These are phyloP conservation scores for Rhodomyrtus psidioides DNA, from an alignment of 441 rosid species.

Conservation along the genomic window DNA sequence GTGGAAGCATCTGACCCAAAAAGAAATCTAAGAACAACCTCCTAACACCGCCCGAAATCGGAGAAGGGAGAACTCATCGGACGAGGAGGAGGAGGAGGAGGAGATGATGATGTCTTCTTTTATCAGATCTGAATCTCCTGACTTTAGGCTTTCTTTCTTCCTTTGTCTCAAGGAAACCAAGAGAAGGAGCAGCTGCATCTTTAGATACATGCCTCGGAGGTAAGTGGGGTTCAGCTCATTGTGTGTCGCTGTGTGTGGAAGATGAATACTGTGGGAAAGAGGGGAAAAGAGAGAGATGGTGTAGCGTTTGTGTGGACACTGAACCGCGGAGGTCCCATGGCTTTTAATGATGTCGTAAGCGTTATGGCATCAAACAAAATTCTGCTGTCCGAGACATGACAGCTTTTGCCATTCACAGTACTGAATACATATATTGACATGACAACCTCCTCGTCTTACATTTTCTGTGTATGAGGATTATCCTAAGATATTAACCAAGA, in stretches of 20 bases:
- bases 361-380: background rate
- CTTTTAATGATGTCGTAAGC: background rate
- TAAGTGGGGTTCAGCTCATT: background rate
- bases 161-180: background rate
- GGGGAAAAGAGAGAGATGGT: background rate
- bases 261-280: background rate
- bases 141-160: background rate
- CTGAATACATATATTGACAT: background rate
- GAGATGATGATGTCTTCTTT: background rate
- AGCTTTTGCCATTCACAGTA: background rate
- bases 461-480: background rate
- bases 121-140: background rate
- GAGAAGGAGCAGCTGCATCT: background rate
- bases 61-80: background rate
- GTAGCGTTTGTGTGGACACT: background rate
- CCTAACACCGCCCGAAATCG: background rate
- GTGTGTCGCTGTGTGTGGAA: background rate
- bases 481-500: too few species aligned
- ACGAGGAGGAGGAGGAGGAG: background rate
- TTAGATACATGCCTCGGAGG: background rate
- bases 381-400: background rate
- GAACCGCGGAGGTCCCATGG: background rate
- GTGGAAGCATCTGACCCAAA: background rate
- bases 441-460: background rate
- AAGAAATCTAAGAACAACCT: background rate